These are phyloP conservation scores for Irpex sp. DNA, from an alignment of 1,284 basidiomycete species.

Conservation along the genomic window DNA sequence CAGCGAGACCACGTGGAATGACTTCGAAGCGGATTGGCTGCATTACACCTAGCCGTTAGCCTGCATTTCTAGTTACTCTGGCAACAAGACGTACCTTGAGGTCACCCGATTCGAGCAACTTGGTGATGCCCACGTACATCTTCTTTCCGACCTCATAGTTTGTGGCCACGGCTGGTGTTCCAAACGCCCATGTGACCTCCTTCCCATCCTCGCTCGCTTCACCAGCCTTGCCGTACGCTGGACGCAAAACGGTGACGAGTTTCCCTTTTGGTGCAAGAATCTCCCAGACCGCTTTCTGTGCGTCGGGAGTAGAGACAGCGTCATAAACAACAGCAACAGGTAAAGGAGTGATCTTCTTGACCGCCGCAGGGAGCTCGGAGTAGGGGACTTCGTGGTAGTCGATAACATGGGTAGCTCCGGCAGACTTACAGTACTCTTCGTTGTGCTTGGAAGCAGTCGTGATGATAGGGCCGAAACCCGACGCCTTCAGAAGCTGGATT, in stretches of 20 bases:
- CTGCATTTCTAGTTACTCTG: neutral
- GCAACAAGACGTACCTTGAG: constrained; percentile 9
- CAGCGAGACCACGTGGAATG: constrained; percentile 24
- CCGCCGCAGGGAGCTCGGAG: constrained; percentile 7
- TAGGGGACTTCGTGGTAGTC: constrained; percentile 14
- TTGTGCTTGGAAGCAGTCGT: constrained; percentile 25
- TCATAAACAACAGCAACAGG: constrained; percentile 13
- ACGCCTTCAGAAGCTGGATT: constrained; percentile 24
- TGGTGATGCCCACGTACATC: constrained; percentile 11
- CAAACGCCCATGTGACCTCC: constrained; percentile 9
- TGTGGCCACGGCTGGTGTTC: constrained; percentile 2
- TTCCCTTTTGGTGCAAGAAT: constrained; percentile 18
- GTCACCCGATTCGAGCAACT: constrained; percentile 8
- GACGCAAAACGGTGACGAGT: neutral
- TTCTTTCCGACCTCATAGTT: constrained; percentile 7
- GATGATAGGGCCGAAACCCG: constrained; percentile 21
- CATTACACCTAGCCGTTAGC: neutral
- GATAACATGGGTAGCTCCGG: constrained; percentile 28
- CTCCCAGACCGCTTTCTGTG: constrained; percentile 14
- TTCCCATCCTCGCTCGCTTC: constrained; percentile 4
- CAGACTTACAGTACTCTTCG: constrained; percentile 22
- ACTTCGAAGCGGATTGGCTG: constrained; percentile 19
- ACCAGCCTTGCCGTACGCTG: neutral
- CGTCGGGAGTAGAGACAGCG: constrained; percentile 25
- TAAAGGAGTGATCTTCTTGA: constrained; percentile 9